Conservation (phyloP, 73 alveolate genomes). For the Tetrahymena elliotti region DNA sequence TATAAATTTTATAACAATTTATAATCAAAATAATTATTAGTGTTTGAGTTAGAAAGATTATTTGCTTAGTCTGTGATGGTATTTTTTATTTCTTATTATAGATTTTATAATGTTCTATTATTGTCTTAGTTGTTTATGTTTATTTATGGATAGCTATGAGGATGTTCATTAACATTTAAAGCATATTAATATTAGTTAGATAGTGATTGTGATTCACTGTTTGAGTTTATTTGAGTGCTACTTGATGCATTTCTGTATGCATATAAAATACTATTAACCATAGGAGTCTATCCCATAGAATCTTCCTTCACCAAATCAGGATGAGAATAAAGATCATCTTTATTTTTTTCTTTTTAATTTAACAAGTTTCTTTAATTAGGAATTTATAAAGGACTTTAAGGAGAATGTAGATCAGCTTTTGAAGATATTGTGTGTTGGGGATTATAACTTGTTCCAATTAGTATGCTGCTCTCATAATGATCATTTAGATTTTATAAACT, state of each 20-base stretch:
- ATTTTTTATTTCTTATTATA: too few species aligned
- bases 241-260: background rate
- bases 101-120: too few species aligned
- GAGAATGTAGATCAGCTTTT: background rate
- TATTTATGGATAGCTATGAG: background rate
- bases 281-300: background rate
- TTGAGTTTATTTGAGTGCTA: background rate
- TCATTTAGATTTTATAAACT: background rate
- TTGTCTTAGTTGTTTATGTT: background rate
- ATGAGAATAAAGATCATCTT: background rate
- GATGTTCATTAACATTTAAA: background rate
- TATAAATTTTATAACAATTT: too few species aligned
- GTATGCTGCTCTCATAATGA: too few species aligned
- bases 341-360: background rate
- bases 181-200: background rate
- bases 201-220: background rate
- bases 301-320: background rate
- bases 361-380: background rate
- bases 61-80: background rate
- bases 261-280: background rate
- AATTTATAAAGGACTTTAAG: background rate
- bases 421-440: background rate
- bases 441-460: background rate
- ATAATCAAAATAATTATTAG: background rate
- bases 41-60: background rate